phyloP scores from a whole-genome alignment of 371 early-diverging fungal species.

The Smittium mucronatum region DNA sequence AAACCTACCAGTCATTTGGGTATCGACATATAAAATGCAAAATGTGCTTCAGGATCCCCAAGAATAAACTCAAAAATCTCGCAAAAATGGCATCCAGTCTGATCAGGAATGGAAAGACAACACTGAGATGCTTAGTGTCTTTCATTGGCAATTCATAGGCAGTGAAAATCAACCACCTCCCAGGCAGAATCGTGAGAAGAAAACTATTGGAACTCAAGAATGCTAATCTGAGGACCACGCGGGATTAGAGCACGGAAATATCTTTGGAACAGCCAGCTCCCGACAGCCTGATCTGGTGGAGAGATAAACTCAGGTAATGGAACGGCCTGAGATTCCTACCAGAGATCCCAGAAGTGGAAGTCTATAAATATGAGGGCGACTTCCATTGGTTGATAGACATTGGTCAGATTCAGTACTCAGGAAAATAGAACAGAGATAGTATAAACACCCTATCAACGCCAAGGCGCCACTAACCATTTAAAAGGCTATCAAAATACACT shows the following conservation, averaged over 20 bases:
- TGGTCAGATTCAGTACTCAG: neutral
- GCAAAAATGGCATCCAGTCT: neutral
- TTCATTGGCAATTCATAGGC: conserved; percentile 13
- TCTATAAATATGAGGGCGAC: neutral
- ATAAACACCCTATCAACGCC: neutral
- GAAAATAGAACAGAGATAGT: neutral
- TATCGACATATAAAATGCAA: neutral
- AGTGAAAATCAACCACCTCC: neutral
- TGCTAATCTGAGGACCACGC: neutral
- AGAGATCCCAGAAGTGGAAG: neutral
- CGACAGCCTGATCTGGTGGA: neutral
- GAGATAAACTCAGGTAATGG: neutral
- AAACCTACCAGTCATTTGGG: neutral
- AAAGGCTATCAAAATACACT: neutral
- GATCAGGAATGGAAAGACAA: neutral
- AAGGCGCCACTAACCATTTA: neutral
- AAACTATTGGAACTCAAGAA: neutral
- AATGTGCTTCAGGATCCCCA: conserved; percentile 2
- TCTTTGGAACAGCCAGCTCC: neutral
- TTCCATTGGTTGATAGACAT: neutral
- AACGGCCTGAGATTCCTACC: neutral
- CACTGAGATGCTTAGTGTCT: neutral
- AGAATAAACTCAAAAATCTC: neutral
- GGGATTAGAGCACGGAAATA: neutral
- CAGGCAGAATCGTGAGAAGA: neutral